phyloP scores from a whole-genome alignment of 2,329 filamentous ascomycete species.

The Alternaria sp. region DNA sequence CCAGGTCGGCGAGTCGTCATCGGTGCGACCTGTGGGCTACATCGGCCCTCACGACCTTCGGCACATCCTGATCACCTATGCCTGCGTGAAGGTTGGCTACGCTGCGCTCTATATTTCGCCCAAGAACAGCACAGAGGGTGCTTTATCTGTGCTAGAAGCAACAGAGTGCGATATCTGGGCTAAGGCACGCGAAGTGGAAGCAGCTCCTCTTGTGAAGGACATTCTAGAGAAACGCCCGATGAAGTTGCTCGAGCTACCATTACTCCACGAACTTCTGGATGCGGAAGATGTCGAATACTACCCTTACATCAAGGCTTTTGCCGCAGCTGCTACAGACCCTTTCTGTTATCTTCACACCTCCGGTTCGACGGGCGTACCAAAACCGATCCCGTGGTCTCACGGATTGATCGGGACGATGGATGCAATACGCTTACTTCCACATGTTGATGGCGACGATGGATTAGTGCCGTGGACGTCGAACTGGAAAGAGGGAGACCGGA shows the following conservation, averaged over 20 bases:
- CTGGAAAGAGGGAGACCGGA: conserved; percentile 32
- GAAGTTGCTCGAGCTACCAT: conserved; percentile 25
- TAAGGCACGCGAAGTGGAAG: conserved; percentile 12
- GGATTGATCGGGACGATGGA: conserved; percentile 49
- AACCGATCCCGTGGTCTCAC: conserved; percentile 47
- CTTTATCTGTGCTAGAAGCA: conserved; percentile 30
- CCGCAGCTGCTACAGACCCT: conserved; percentile 32
- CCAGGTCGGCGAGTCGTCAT: conserved; percentile 30
- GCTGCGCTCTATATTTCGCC: conserved; percentile 30
- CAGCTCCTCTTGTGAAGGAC: conserved; percentile 18
- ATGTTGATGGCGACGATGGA: conserved; percentile 37
- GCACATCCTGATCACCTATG: conserved; percentile 50
- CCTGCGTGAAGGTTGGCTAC: conserved; percentile 52
- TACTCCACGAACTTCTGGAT: conserved; percentile 24
- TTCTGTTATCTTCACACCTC: conserved; percentile 46
- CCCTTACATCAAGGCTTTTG: conserved; percentile 29
- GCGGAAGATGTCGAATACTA: conserved; percentile 13
- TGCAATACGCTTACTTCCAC: conserved; percentile 47
- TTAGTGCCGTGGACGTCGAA: conserved; percentile 30
- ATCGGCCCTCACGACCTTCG: conserved; percentile 48
- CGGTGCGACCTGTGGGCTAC: conserved; percentile 34
- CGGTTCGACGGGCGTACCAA: conserved; percentile 49
- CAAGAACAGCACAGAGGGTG: conserved; percentile 31
- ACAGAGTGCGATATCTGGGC: conserved; percentile 29
- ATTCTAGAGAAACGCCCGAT: conserved; percentile 18